Conservation (phyloP, 75 land plant genomes). For the Selaginella tamariscina region DNA sequence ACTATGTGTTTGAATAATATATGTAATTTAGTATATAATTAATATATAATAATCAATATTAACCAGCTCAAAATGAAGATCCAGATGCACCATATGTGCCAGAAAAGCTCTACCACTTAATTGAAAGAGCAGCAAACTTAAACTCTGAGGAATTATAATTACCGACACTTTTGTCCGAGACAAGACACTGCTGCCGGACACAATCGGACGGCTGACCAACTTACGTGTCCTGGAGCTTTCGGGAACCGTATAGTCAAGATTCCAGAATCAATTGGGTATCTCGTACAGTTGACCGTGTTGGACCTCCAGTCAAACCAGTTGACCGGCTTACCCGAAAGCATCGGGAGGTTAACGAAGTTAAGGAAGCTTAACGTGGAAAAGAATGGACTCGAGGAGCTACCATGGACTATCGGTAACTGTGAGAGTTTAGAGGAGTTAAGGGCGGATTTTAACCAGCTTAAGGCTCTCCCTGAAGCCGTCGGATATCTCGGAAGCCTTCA, state of each 20-base stretch:
- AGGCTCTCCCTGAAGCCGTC: conserved; percentile 78
- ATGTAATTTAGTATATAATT: too few relatives aligned
- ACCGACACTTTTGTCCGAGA: not conserved
- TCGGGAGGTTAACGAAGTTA: conserved; percentile 50
- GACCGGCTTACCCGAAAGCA: conserved; percentile 34
- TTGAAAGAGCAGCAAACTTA: not conserved
- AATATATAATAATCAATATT: too few relatives aligned
- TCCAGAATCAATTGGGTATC: conserved; percentile 44
- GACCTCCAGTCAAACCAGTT: conserved; percentile 50
- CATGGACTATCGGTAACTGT: conserved; percentile 63
- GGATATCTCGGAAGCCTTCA: conserved; percentile 47
- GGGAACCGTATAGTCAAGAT: conserved; percentile 44
- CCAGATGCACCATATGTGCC: too few relatives aligned
- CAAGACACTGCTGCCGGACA: conserved; percentile 41
- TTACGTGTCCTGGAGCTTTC: conserved; percentile 39
- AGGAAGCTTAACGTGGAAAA: conserved; percentile 44
- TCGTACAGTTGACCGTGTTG: conserved; percentile 35
- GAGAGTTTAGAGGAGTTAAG: conserved; percentile 46
- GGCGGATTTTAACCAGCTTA: conserved; percentile 63
- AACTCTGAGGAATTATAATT: not conserved
- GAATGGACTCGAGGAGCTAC: conserved; percentile 66
- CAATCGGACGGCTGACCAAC: conserved; percentile 40
- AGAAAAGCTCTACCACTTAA: not conserved
- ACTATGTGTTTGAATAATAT: too few relatives aligned
- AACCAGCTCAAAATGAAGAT: too few relatives aligned